These are phyloP conservation scores for Exophiala oligosperma DNA, from an alignment of 2,329 filamentous ascomycete genomes.

Conservation along the genomic window DNA sequence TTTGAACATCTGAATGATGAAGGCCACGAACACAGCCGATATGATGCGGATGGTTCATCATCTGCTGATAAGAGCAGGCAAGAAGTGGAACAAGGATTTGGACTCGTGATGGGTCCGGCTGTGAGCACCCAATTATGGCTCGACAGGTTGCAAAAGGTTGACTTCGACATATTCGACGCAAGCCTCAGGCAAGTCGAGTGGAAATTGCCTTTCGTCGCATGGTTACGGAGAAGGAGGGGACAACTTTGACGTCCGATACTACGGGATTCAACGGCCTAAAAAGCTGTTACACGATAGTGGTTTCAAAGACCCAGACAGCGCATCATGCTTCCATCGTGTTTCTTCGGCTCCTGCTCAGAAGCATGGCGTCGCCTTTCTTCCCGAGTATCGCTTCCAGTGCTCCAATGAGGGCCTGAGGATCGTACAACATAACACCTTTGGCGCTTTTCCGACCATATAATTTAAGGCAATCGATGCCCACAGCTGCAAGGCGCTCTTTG, in stretches of 20 bases:
- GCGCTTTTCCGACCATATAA: slow-evolving; percentile 67
- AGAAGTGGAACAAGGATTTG: slow-evolving; percentile 62
- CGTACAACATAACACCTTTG: slow-evolving; percentile 66
- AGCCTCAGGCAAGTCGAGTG: slow-evolving; percentile 68
- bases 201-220: slow-evolving; percentile 81
- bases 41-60: slow-evolving; percentile 37
- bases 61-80: slow-evolving; percentile 30
- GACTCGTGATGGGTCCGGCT: slow-evolving; percentile 72
- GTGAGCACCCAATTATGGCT: slow-evolving; percentile 78
- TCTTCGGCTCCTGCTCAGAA: slow-evolving; percentile 50
- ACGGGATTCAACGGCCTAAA: not conserved
- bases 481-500: slow-evolving; percentile 19
- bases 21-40: slow-evolving; percentile 56
- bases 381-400: slow-evolving; percentile 78
- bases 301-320: not conserved
- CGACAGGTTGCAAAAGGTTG: slow-evolving; percentile 69
- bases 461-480: slow-evolving; percentile 67
- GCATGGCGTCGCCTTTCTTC: slow-evolving; percentile 55
- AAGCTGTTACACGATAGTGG: not conserved
- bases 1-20: slow-evolving; percentile 85
- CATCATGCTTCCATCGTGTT: slow-evolving; percentile 54
- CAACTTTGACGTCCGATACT: slow-evolving; percentile 41
- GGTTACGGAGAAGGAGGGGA: slow-evolving; percentile 59
- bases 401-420: slow-evolving; percentile 70
- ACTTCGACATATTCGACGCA: slow-evolving; percentile 79